phyloP scores from a whole-genome alignment of 2,329 filamentous ascomycete genomes.

The Ilyonectria destructans region DNA sequence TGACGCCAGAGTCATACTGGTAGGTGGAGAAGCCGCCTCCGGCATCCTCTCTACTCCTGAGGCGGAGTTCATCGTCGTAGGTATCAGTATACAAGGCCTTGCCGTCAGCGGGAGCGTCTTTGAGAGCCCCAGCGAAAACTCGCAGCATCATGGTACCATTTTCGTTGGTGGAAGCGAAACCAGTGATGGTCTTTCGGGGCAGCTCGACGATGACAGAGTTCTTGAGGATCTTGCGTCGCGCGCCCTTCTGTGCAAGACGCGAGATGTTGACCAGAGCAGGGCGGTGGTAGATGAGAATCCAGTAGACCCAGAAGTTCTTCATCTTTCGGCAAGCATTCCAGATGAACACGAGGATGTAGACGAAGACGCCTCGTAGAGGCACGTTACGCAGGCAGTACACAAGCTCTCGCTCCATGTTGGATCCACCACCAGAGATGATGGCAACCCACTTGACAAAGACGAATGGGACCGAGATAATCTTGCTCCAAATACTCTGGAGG shows the following conservation, averaged over 20 bases:
- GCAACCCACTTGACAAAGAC: constrained; percentile 36
- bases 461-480: constrained; percentile 16
- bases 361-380: constrained; percentile 12
- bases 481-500: constrained; percentile 21
- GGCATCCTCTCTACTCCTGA: constrained; percentile 21
- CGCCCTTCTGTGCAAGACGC: constrained; percentile 35
- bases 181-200: constrained; percentile 32
- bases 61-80: constrained; percentile 32
- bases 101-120: constrained; percentile 23
- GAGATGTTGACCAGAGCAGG: constrained; percentile 31
- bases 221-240: constrained; percentile 33
- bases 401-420: constrained; percentile 36
- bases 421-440: constrained; percentile 32
- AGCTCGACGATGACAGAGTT: constrained; percentile 31
- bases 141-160: constrained; percentile 31
- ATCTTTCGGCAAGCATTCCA: constrained; percentile 30
- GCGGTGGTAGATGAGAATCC: constrained; percentile 34
- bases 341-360: constrained; percentile 19
- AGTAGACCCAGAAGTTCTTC: constrained; percentile 39
- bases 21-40: constrained; percentile 25
- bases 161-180: constrained; percentile 23
- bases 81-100: constrained; percentile 27
- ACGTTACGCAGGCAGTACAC: constrained; percentile 23
- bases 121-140: constrained; percentile 28
- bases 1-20: constrained; percentile 26